Evolutionary conservation across 78 protist genomes (phyloP), one percentile per base, ranked within the genome.

Genomic region (Bigelowiella natans): DNA sequence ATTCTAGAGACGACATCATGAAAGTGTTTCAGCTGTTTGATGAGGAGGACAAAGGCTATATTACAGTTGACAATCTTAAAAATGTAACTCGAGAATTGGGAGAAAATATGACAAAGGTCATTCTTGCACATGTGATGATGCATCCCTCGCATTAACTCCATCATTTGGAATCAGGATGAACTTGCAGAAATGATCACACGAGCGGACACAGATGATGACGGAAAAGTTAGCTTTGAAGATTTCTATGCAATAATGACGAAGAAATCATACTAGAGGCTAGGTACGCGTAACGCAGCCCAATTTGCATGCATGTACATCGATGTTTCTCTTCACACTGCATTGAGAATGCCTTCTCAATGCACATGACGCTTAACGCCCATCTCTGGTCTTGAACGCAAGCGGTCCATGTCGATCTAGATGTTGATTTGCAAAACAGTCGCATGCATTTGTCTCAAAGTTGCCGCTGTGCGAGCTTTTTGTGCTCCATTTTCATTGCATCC

Each of bases 81-180:
- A 90, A 96, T 18, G 96, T 96, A 0, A 96, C 97, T 31, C 64
- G 89, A 89, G 99, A 96, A 94, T 96, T 97, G 18, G 99, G 97
- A 7, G 73, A 51, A 18, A 51, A 51, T 51, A 51, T 51, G 73
- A 51, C 73, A 26, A 7, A 51, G 73, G 73, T 51, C 18, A 51
- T 51, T 51, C 73, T 18, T 51, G 34, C 73, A 26, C 73, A 51
- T 7, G 73, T n/a, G n/a, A n/a, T n/a, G n/a, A n/a, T n/a, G n/a
- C n/a, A n/a, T n/a, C n/a, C n/a, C n/a, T n/a, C n/a, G n/a, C n/a
- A n/a, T n/a, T n/a, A n/a, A n/a, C n/a, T 26, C 73, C 7, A 7
- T 51, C 34, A 26, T 51, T 51, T 51, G 73, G 73, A 51, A 26
- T 51, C 73, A 51, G 73, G 73, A 51, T 18, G 73, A 51, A 18